A percentile compares a stretch with the other conserved stretches of the same genome.
Evolutionary conservation across 176 grass and related monocot species (phyloP).

Genomic region (Carex cristatella): DNA sequence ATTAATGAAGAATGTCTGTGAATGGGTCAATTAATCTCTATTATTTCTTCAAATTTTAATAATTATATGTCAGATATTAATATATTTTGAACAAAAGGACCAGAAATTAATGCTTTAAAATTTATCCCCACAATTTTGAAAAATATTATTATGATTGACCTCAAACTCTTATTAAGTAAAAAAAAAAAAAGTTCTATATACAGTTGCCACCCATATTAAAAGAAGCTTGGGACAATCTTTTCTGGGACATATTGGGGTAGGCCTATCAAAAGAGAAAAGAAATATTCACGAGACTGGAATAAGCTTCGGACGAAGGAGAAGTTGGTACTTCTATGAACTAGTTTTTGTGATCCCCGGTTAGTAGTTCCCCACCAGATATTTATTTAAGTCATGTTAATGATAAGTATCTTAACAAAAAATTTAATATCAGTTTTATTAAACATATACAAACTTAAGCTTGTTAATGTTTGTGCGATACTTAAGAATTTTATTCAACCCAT

Average conservation of each 20-base stretch:
- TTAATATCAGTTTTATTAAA: not conserved
- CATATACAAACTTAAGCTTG: not conserved
- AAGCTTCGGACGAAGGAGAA: not conserved
- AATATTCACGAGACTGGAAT: conserved; percentile 4
- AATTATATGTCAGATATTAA: too few relatives aligned
- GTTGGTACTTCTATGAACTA: not conserved
- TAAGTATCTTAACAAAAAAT: not conserved
- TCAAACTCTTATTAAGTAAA: too few relatives aligned
- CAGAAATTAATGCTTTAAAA: too few relatives aligned
- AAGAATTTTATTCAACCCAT: not conserved
- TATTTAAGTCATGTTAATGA: not conserved
- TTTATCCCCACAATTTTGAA: too few relatives aligned
- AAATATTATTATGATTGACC: too few relatives aligned
- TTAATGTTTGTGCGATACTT: not conserved
- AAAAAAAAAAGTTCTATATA: too few relatives aligned
- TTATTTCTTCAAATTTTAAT: too few relatives aligned
- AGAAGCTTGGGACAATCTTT: not conserved
- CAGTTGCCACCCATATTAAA: too few relatives aligned
- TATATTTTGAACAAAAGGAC: too few relatives aligned
- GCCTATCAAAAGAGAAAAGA: not conserved
- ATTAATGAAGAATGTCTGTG: too few relatives aligned
- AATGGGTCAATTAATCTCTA: too few relatives aligned
- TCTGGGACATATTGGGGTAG: not conserved
- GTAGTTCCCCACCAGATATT: not conserved
- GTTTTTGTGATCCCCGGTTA: not conserved